Conservation (phyloP, 2,329 filamentous ascomycete genomes). For the Curvularia spicifera region DNA sequence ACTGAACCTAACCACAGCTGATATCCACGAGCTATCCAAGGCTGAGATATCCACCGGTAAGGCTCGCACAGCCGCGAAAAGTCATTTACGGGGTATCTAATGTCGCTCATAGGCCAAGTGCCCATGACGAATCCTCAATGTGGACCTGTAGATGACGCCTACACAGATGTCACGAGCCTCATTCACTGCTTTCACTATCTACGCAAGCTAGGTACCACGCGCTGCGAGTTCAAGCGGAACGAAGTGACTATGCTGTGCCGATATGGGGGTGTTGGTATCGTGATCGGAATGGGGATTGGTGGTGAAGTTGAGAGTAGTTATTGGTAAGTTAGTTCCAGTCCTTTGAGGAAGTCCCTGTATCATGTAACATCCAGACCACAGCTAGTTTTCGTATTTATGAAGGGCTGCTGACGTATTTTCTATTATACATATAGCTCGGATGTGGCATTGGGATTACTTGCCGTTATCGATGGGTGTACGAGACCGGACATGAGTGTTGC, state of each 20-base stretch:
- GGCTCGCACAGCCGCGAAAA: too few species aligned
- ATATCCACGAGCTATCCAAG: slow-evolving; percentile 7
- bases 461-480: slow-evolving; percentile 16
- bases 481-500: slow-evolving; percentile 7
- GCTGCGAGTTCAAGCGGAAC: slow-evolving; percentile 11
- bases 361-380: not conserved
- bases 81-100: too few species aligned
- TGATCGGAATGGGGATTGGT: not conserved
- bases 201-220: slow-evolving; percentile 10
- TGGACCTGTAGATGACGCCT: slow-evolving; percentile 15
- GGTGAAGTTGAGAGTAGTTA: not conserved
- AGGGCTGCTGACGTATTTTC: not conserved
- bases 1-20: slow-evolving; percentile 12
- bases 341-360: not conserved
- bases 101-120: not conserved
- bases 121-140: slow-evolving; percentile 1
- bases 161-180: slow-evolving; percentile 17
- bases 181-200: slow-evolving; percentile 25
- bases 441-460: slow-evolving; percentile 15
- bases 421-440: slow-evolving; percentile 2
- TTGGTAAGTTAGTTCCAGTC: not conserved
- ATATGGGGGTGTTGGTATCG: not conserved
- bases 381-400: too few species aligned
- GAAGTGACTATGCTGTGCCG: slow-evolving; percentile 4
- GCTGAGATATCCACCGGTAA: slow-evolving; percentile 3